A percentile compares a stretch with the other conserved stretches of the same genome.
Conservation (phyloP, 345 rosid species). For the Lumnitzera littorea region DNA sequence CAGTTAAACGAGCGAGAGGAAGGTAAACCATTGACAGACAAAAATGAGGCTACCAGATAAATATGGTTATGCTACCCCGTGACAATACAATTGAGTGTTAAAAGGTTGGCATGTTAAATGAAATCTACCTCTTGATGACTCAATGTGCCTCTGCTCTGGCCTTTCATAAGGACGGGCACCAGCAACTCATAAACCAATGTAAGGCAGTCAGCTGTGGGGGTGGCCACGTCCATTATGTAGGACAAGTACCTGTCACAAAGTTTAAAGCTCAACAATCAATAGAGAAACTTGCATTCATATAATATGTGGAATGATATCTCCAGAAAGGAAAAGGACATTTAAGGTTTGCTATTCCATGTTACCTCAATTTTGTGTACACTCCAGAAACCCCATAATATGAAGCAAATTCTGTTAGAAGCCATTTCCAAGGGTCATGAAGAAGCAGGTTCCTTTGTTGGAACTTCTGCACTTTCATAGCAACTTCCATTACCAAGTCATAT, state of each 20-base stretch:
- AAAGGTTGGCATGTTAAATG: neutral
- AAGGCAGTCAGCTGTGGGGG: slow-evolving; percentile 96
- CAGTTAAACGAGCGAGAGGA: neutral
- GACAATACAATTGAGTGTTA: neutral
- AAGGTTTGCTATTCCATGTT: slow-evolving; percentile 4
- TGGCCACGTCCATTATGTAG: slow-evolving; percentile 95
- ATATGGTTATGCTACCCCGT: neutral
- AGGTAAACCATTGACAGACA: neutral
- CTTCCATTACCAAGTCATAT: slow-evolving; percentile 83
- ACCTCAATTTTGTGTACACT: slow-evolving; percentile 85
- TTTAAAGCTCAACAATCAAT: slow-evolving; percentile 2
- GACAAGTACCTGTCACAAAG: slow-evolving; percentile 63
- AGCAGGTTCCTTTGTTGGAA: slow-evolving; percentile 87
- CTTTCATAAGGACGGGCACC: slow-evolving; percentile 83
- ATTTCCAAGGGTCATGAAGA: slow-evolving; percentile 88
- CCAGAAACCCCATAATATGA: slow-evolving; percentile 92
- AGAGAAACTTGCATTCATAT: slow-evolving; percentile 1
- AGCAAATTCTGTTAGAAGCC: slow-evolving; percentile 92
- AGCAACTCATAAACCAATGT: slow-evolving; percentile 73
- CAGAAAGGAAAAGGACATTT: neutral
- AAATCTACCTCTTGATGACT: slow-evolving; percentile 95
- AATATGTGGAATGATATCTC: too few species aligned
- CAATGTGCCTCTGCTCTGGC: slow-evolving; percentile 62
- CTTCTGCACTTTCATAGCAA: slow-evolving; percentile 79
- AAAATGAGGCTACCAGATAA: neutral